Base-by-base conservation (phyloP, 2,329 filamentous ascomycete species). In the Atkinsonella texensis region DNA sequence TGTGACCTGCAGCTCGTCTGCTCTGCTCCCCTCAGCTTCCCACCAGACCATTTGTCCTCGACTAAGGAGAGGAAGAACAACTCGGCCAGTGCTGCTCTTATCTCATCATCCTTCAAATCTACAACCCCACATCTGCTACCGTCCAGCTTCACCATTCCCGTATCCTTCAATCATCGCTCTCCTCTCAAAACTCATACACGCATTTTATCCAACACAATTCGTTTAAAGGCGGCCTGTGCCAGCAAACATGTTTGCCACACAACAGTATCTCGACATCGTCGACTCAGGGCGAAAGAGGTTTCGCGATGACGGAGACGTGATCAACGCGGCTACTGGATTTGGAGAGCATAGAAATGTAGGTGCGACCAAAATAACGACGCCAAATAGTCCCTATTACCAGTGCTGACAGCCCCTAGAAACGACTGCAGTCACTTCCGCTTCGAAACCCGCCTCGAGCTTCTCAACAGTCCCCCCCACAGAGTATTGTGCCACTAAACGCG, bases 321-420 rank as follows among this genome's bases (percentile, higher is more conserved):
- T 58, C 39, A 62, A 63, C 40, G 65, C 63, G 43, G 62, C 55
- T 45, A 67, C 60, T 50, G 73, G 74, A 57, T 75, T 76, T 54
- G 69, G 66, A 4, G 74, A 76, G 61, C 75, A 77, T 58, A 68
- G 74, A 60, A 74, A 70, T 58, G 74, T 77, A 65, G 60, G 73
- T 57, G 38, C 33, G 2, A 33, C 48, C n/a, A 13, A 7, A 2
- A 10, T 45, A 11, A 28, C 40, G 17, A 33, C 47, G 15, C 9
- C 2, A 10, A 35, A 28, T 28, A 8, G 45, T 44, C 15, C n/a
- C 3, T 13, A 47, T 33, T 42, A 9, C n/a, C 9, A 15, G n/a
- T 49, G 44, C 56, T 63, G 54, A 66, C 54, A 18, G 32, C 49
- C 31, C 13, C 50, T 28, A 79, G 76, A 80, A 80, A 74, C 74